Conservation (phyloP, 106 monocot genomes). For the Platanthera guangdongensis region DNA sequence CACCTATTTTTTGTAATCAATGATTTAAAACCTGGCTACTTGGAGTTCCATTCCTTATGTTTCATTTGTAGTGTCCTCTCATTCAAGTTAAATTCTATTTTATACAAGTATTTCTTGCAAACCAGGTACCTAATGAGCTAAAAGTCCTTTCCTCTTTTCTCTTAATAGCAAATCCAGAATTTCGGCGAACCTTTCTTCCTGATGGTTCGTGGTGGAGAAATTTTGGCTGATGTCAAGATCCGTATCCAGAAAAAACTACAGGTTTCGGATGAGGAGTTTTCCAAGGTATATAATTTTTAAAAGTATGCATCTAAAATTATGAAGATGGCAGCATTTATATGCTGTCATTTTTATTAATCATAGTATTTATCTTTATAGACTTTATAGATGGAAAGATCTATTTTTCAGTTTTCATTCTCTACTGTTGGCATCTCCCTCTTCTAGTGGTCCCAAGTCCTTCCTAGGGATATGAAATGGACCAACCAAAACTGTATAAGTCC, state of each 20-base stretch:
- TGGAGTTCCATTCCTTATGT: not conserved
- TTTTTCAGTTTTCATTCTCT: no score
- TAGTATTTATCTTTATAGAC: no score
- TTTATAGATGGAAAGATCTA: no score
- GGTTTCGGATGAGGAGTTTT: constrained; percentile 73
- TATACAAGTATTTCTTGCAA: not conserved
- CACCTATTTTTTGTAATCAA: not conserved
- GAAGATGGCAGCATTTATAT: no score
- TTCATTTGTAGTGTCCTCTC: not conserved
- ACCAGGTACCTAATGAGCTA: not conserved
- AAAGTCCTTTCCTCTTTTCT: not conserved
- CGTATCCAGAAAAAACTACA: constrained; percentile 74
- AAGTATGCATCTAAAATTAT: no score
- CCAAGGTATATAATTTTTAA: constrained; percentile 38
- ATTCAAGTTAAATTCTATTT: not conserved
- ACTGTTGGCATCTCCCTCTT: no score
- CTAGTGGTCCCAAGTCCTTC: no score
- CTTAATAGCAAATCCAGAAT: constrained; percentile 34
- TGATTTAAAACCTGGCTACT: not conserved
- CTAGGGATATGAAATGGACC: no score
- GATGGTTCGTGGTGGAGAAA: constrained; percentile 79
- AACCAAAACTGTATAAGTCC: no score
- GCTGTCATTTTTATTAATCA: no score
- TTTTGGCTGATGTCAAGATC: constrained; percentile 51
- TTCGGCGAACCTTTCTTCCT: constrained; percentile 87